Base-by-base conservation (phyloP, 1,284 basidiomycete genomes). In the Coniferiporia weirii region DNA sequence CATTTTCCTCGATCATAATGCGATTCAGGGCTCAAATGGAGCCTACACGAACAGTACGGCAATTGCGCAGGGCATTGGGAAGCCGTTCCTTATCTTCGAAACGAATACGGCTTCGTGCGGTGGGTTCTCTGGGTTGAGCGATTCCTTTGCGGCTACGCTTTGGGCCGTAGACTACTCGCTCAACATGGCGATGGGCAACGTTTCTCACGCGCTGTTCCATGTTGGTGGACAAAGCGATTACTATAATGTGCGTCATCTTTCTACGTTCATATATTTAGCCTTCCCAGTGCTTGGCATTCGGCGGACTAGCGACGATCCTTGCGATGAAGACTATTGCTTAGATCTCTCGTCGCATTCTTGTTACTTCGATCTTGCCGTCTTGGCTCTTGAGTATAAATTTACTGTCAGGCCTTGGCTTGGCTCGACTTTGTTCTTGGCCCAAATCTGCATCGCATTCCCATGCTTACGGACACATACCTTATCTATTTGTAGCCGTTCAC, bases 91-190 rank as follows among this genome's bases (percentile, higher is more conserved):
- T 56, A 76, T 78, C 74, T 66, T 76, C 52, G 76, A 77, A 63
- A 76, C 72, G 56, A 79, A 78, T 63, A 76, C 76, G 3, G 77
- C 76, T 0, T 72, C 70, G 59, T 79, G 78, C 66, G 74, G 76
- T 66, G 77, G 77, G 13, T 76, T 78, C 65, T 63, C 72, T 7
- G 77, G 76, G 12, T 64, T 79, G 45, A 75, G 74, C 48, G 73
- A 78, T 61, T 74, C 72, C 48, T 79, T 79, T 59, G 76, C 72
- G 8, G 72, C 72, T 4, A 70, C 76, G 13, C 66, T 80, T 54
- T 79, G 77, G 76, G 63, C 65, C 0, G 47, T 65, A 12, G 68
- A 68, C 54, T 65, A 64, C 52, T 64, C 63, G 3, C 57, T 69
- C 40, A 59, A 67, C 52, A 64, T 70, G 63, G 68, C 66, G 13